These are phyloP conservation scores for Penicillium sclerotiorum DNA, from an alignment of 2,329 filamentous ascomycete genomes.

Conservation along the genomic window DNA sequence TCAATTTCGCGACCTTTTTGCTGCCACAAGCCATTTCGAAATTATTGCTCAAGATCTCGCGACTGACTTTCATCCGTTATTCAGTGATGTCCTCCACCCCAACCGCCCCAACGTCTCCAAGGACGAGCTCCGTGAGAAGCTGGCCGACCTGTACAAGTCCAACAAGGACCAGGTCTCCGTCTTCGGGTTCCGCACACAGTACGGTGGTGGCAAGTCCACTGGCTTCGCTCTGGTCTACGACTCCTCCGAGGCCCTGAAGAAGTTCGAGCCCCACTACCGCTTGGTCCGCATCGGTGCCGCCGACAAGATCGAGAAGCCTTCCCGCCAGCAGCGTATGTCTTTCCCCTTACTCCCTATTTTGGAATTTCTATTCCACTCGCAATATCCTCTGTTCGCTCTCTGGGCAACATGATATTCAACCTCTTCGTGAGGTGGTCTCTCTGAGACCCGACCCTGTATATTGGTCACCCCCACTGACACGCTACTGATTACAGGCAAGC, in stretches of 20 bases:
- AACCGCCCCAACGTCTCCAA: constrained; percentile 98
- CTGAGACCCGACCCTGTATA: constrained; percentile 4
- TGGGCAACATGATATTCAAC: background rate
- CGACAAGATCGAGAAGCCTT: constrained; percentile 93
- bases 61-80: constrained; percentile 25
- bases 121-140: constrained; percentile 95
- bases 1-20: background rate
- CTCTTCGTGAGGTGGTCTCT: constrained; percentile 5
- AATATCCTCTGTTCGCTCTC: background rate
- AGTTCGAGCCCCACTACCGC: constrained; percentile 99
- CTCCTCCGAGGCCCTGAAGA: constrained; percentile 97
- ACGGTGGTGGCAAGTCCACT: constrained; percentile 99
- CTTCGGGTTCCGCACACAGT: constrained; percentile 98
- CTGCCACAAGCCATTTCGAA: background rate
- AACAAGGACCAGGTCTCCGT: constrained; percentile 96
- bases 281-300: constrained; percentile 91
- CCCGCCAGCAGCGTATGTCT: constrained; percentile 97
- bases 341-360: background rate
- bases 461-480: constrained; percentile 9
- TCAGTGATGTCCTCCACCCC: constrained; percentile 98
- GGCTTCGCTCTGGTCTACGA: constrained; percentile 99
- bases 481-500: constrained; percentile 74
- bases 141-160: constrained; percentile 95
- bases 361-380: background rate
- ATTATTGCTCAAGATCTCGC: constrained; percentile 12